Evolutionary conservation across 202 grass and related monocot species (phyloP), one percentile per base, ranked within the genome.

Genomic region (Schoenoplectus triqueter): DNA sequence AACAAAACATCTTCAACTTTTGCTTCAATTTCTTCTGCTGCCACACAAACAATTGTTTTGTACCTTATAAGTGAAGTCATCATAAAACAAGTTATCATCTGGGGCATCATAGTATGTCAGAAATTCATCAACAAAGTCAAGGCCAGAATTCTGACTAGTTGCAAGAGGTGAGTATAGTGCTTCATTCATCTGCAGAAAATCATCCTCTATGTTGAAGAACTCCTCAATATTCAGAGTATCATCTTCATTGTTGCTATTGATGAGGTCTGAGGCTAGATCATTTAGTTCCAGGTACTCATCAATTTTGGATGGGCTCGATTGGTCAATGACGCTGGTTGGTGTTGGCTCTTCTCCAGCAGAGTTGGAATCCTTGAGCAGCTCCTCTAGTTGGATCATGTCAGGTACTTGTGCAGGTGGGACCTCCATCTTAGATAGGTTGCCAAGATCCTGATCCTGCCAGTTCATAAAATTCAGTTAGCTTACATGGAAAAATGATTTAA

Each of bases 231-330:
- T 91, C 92, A 92, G 73, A 85, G 89, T 56, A 86, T 91, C 69
- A 87, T 64, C 52, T 84, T 84, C 18, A 92, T 84, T 45, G 86
- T 87, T 84, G 67, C 80, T 57, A 87, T 73, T 85, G 84, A 88
- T 86, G 80, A 80, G 67, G 71, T 55, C 80, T 70, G 82, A 78
- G 47, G 80, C 88, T 80, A 92, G 86, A 87, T 99, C 97, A 75
- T 97, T 91, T 80, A 99, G 72, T 86, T 99, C 97, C 41, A 99
- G 64, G 54, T 91, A 99, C 82, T 81, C 97, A 68, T 94, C 87
- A 84, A 42, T 89, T 66, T 87, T 75, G 84, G 78, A 85, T 49
- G 91, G 84, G 75, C 39, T 88, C 85, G 80, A 78, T 71, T 68
- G 19, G 56, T 91, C 86, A 70, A 81, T 82, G 80, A n/a, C 77